Evolutionary conservation across 2,329 filamentous ascomycete genomes (phyloP).

Genomic region (Hypomyces perniciosus): DNA sequence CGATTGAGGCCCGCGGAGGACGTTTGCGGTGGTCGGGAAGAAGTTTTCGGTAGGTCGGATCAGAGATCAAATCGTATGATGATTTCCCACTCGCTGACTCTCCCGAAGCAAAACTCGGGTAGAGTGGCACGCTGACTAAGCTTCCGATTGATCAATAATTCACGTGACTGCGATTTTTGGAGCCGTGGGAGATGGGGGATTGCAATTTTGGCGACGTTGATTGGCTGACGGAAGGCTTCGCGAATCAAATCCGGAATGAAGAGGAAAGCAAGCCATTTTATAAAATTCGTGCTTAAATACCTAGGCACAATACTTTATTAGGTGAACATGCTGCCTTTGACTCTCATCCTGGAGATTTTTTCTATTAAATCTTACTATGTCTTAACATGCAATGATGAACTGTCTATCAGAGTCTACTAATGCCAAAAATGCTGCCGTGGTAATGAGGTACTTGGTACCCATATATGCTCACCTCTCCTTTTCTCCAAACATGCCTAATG

Average conservation of each 20-base stretch:
- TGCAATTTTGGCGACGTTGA: background rate
- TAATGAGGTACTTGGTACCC: no score
- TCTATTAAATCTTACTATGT: no score
- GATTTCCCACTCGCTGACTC: slow-evolving; percentile 13
- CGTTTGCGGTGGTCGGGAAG: slow-evolving; percentile 19
- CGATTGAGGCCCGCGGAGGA: slow-evolving; percentile 15
- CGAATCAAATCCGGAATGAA: slow-evolving; percentile 10
- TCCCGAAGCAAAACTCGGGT: slow-evolving; percentile 19
- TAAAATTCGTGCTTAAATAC: no score
- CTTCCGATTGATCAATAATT: slow-evolving; percentile 6
- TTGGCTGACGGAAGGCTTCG: slow-evolving; percentile 9
- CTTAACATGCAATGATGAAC: no score
- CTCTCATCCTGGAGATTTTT: no score
- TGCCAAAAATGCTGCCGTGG: no score
- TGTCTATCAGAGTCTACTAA: no score
- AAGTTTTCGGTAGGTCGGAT: slow-evolving; percentile 19
- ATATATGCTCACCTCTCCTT: no score
- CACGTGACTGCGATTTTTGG: slow-evolving; percentile 13
- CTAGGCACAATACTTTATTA: no score
- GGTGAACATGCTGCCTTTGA: no score
- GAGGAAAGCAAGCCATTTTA: no score
- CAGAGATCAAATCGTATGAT: slow-evolving; percentile 26
- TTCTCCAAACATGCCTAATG: no score
- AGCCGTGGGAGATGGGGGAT: background rate
- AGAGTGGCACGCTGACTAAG: slow-evolving; percentile 18